Evolutionary conservation across 1,284 basidiomycete species (phyloP), one percentile per base, ranked within the genome.

Genomic region (Abortiporus biennis): DNA sequence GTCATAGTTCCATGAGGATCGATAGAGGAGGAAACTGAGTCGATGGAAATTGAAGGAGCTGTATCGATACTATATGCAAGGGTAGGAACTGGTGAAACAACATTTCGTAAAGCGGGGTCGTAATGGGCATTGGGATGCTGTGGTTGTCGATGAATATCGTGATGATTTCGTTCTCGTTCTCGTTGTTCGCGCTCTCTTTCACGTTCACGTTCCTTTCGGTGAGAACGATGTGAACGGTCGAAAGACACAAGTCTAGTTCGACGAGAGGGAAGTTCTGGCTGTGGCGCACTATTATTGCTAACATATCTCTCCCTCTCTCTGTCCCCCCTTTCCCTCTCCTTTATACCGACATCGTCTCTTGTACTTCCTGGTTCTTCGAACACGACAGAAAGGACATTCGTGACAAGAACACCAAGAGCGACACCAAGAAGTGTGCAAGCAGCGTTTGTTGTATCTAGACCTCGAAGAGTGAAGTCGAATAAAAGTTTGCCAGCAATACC

Each of bases 341-440:
- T n/a, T n/a, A n/a, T n/a, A n/a, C n/a, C n/a, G n/a, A n/a, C n/a
- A n/a, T n/a, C n/a, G 20, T 38, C 37, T 12, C 24, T 19, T 13
- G 46, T 47, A 40, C 43, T 54, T 45, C 48, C 48, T 35, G 43
- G 54, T 34, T 69, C 62, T 52, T 82, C 80, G 52, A 82, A 64
- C 34, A 78, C 65, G 47, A 78, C 74, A 32, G 78, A 74, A 44
- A 84, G 65, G 47, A 83, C 64, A 58, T 85, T 83, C 29, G 82
- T 80, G 58, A 71, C 69, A 43, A 84, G 65, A 21, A 81, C 69
- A 41, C 81, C 84, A 15, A 84, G 63, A 6, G 71, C 78, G 44
- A 77, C 66, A 47, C 82, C 81, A 23, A 84, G 59, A 31, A 82
- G 58, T n/a, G 74, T 78, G 38, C 69, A 74, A 37, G 73, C 68